These are phyloP conservation scores for Pezicula carpinea DNA, from an alignment of 2,329 filamentous ascomycete species.

Conservation along the genomic window DNA sequence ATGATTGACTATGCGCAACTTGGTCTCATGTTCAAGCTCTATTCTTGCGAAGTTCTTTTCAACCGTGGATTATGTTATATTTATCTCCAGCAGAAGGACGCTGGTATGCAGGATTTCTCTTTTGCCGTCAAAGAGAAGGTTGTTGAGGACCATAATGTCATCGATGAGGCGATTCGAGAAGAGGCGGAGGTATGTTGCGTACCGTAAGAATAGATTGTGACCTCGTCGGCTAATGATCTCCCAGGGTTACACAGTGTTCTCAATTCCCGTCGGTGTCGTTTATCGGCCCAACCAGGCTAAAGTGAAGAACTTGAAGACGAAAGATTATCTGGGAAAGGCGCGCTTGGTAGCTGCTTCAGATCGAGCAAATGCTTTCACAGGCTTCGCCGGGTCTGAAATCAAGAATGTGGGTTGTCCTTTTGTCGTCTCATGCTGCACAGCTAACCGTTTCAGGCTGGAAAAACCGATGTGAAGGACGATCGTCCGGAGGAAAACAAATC, in stretches of 20 bases:
- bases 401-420: conserved; percentile 54
- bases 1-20: conserved; percentile 98
- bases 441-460: conserved; percentile 40
- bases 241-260: conserved; percentile 96
- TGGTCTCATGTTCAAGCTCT: conserved; percentile 91
- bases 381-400: conserved; percentile 74
- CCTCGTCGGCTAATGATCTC: conserved; percentile 12
- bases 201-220: neutral
- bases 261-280: conserved; percentile 90
- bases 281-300: conserved; percentile 97
- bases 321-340: conserved; percentile 97
- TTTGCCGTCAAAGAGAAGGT: conserved; percentile 95
- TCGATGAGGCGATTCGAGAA: conserved; percentile 92
- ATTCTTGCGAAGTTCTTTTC: conserved; percentile 96
- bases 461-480: conserved; percentile 64
- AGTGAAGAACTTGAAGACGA: conserved; percentile 95
- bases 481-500: conserved; percentile 80
- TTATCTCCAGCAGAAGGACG: conserved; percentile 86
- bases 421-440: neutral
- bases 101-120: conserved; percentile 83
- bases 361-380: conserved; percentile 73
- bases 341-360: conserved; percentile 85
- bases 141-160: conserved; percentile 93
- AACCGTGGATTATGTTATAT: conserved; percentile 97
- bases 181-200: conserved; percentile 70